Evolutionary conservation across 139 green algal species (phyloP), one percentile per base, ranked within the genome.

Genomic region (Picochlorum sp.): DNA sequence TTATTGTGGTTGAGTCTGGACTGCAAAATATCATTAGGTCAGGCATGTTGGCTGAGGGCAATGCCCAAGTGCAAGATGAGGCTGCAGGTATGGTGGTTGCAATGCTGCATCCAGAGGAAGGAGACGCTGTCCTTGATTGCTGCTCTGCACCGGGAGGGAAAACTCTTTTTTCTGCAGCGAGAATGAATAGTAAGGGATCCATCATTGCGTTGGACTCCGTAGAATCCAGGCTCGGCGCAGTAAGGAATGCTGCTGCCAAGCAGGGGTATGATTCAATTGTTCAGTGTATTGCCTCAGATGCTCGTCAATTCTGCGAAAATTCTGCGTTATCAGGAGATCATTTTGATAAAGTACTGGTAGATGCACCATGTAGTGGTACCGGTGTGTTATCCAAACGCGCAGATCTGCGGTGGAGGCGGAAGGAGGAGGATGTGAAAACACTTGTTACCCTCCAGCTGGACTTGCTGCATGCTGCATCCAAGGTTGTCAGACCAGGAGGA

Each of bases 61-160:
- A 58, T 8, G 57, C 38, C 13, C 63, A 78, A 66, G 60, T 94
- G 30, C 83, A 97, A 74, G 89, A 95, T 55, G 85, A 95, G 57
- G 76, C 80, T 1, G 89, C 89, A 0, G 90, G 81, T 6, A 68
- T 95, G 60, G 90, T 95, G 56, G 84, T 97, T 13, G 50, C 63
- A 4, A 50, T 89, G 64, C 67, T 97, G 62, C 76, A 85, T 50
- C 88, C 90, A 3, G 75, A 77, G 67, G 82, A 85, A 1, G 89
- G 86, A 0, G 89, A 96, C 16, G 16, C 14, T 2, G 23, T 97
- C 11, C 76, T 97, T 30, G 90, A 97, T 72, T 81, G 69, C 52
- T 97, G 90, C 59, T 85, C 89, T 11, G 91, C 90, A 1, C 90
- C 90, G 0, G 90, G 90, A 7, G 88, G 89, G 55, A 97, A 97